Conservation (phyloP, 352 stramenopile species). For the Pythium pectinolyticum region DNA sequence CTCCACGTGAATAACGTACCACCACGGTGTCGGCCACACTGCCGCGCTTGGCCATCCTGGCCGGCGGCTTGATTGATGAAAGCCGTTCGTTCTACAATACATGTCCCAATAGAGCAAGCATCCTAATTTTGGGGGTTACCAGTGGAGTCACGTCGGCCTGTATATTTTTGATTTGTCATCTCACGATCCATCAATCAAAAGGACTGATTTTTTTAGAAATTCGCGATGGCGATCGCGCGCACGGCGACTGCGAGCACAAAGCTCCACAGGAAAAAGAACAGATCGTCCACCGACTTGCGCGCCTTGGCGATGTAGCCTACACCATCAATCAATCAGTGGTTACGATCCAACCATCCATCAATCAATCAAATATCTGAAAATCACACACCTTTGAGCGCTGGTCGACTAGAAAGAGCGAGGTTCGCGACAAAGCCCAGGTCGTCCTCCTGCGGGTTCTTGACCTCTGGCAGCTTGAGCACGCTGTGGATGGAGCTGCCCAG, state of each 20-base stretch:
- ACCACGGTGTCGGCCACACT: conserved; percentile 1
- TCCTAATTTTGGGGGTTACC: no score
- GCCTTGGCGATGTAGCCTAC: conserved; percentile 63
- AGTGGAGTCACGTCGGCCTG: no score
- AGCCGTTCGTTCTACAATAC: no score
- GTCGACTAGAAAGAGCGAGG: conserved; percentile 54
- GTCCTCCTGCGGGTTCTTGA: conserved; percentile 64
- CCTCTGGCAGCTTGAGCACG: conserved; percentile 51
- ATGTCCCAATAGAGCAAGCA: no score
- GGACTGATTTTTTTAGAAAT: conserved; percentile 14
- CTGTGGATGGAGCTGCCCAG: conserved; percentile 39
- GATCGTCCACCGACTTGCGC: conserved; percentile 70
- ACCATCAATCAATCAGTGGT: not conserved
- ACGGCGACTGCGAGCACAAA: conserved; percentile 51
- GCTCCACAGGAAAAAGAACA: conserved; percentile 75
- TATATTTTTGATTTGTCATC: no score
- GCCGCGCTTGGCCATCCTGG: conserved; percentile 8
- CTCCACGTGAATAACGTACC: not conserved
- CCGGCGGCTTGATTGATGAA: no score
- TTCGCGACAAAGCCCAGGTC: conserved; percentile 68
- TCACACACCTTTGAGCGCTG: conserved; percentile 62
- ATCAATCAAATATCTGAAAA: no score
- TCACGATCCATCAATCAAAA: no score
- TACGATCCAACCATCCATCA: no score
- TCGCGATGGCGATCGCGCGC: conserved; percentile 24